Evolutionary conservation across 2,329 filamentous ascomycete genomes (phyloP).

Genomic region (Colletotrichum musae): DNA sequence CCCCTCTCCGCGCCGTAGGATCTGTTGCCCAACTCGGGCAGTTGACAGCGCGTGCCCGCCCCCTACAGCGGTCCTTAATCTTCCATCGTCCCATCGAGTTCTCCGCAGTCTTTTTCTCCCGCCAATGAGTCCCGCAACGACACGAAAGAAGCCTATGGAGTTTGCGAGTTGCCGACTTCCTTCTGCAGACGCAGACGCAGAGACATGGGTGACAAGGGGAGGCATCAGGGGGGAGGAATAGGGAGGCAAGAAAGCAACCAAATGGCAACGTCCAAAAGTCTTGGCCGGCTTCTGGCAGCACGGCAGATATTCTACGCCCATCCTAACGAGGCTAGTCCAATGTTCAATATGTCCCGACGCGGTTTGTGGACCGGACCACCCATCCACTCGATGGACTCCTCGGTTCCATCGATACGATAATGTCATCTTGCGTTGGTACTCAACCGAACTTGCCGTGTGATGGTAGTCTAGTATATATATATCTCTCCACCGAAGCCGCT

Average conservation of each 20-base stretch:
- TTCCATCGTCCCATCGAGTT: conserved; percentile 27
- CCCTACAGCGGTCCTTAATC: conserved; percentile 28
- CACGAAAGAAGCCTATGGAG: no score
- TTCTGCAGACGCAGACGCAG: not conserved
- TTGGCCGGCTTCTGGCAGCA: conserved; percentile 19
- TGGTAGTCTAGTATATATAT: conserved; percentile 21
- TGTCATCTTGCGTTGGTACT: not conserved
- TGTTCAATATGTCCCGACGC: not conserved
- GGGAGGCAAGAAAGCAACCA: conserved; percentile 8
- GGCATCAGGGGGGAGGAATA: no score
- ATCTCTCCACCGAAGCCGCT: conserved; percentile 6
- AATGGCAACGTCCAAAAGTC: conserved; percentile 13
- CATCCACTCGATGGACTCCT: not conserved
- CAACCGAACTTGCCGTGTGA: no score
- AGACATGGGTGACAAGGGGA: no score
- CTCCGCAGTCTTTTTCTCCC: conserved; percentile 31
- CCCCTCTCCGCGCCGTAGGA: conserved; percentile 33
- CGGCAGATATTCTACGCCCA: conserved; percentile 16
- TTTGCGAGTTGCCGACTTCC: not conserved
- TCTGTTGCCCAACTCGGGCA: conserved; percentile 27
- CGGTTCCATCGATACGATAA: conserved; percentile 2
- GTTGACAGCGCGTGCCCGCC: conserved; percentile 5
- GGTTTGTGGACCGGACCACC: conserved; percentile 3
- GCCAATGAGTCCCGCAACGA: conserved; percentile 8
- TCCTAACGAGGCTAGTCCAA: not conserved